Evolutionary conservation across 495 filamentous ascomycete genomes (phyloP).

Genomic region (Opeltia flavorubescens): DNA sequence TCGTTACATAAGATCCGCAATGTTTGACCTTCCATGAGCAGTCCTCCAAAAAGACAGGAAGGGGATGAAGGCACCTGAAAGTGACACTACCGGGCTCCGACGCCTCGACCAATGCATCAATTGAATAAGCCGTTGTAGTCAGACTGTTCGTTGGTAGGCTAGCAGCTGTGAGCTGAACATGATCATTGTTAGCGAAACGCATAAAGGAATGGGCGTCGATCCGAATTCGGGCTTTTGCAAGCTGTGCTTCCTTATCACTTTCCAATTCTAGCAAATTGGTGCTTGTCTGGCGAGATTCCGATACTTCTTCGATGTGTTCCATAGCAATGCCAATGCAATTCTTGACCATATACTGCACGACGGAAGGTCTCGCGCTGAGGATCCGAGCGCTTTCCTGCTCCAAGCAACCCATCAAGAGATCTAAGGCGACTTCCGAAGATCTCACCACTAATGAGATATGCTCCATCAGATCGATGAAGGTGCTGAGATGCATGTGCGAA

Average conservation of each 20-base stretch:
- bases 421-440: conserved; percentile 26
- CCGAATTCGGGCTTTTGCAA: conserved; percentile 15
- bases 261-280: conserved; percentile 20
- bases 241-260: conserved; percentile 9
- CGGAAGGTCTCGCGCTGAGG: conserved; percentile 18
- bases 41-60: conserved; percentile 24
- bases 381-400: conserved; percentile 26
- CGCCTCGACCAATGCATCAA: conserved; percentile 26
- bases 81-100: conserved; percentile 23
- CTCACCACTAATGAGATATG: conserved; percentile 27
- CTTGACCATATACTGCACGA: conserved; percentile 21
- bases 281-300: conserved; percentile 18
- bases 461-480: conserved; percentile 23
- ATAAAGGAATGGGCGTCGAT: conserved; percentile 25
- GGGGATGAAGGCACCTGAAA: conserved; percentile 29
- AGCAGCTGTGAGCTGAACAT: conserved; percentile 27
- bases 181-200: conserved; percentile 17
- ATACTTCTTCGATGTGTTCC: conserved; percentile 34
- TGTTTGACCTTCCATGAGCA: conserved; percentile 30
- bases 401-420: conserved; percentile 29
- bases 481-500: conserved; percentile 8
- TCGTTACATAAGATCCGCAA: conserved; percentile 32
- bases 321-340: conserved; percentile 32
- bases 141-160: conserved; percentile 23
- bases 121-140: conserved; percentile 17